These are phyloP conservation scores for Pseudocercospora musae DNA, from an alignment of 2,329 filamentous ascomycete species.

Conservation along the genomic window DNA sequence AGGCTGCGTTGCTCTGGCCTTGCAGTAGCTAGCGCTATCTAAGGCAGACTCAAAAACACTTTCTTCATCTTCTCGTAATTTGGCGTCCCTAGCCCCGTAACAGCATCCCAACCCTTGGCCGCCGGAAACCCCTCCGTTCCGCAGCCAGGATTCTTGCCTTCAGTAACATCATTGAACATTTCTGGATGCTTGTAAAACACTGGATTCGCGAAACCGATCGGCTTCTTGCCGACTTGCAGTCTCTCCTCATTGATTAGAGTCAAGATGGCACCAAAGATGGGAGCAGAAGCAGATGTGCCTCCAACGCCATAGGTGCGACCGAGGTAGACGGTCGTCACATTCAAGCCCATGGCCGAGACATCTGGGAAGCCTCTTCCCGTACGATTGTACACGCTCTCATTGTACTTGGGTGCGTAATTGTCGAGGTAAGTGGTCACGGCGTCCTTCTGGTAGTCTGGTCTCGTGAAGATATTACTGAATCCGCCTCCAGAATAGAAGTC, in stretches of 20 bases:
- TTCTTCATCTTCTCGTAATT: slow-evolving; percentile 29
- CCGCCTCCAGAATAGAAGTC: slow-evolving; percentile 46
- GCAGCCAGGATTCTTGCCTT: slow-evolving; percentile 38
- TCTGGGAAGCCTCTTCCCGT: slow-evolving; percentile 49
- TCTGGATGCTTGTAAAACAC: slow-evolving; percentile 42
- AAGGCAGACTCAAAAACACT: slow-evolving; percentile 27
- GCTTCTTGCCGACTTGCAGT: slow-evolving; percentile 32
- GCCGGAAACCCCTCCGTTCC: slow-evolving; percentile 31
- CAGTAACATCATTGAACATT: slow-evolving; percentile 36
- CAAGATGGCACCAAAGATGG: slow-evolving; percentile 47
- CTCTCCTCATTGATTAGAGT: slow-evolving; percentile 43
- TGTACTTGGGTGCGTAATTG: slow-evolving; percentile 35
- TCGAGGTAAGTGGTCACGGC: slow-evolving; percentile 43
- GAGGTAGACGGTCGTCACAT: slow-evolving; percentile 31
- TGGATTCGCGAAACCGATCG: slow-evolving; percentile 42
- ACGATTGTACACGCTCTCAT: slow-evolving; percentile 44
- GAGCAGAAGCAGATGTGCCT: slow-evolving; percentile 50
- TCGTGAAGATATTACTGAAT: slow-evolving; percentile 49
- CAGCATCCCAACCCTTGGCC: slow-evolving; percentile 34
- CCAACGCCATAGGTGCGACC: slow-evolving; percentile 41
- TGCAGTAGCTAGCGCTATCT: background rate
- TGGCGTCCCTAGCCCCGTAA: slow-evolving; percentile 30
- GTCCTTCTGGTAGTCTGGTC: slow-evolving; percentile 47
- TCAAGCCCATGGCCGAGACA: slow-evolving; percentile 25
- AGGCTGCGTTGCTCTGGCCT: background rate